Percentiles rank a stretch among this genome's conserved stretches.
These are phyloP conservation scores for Tulasnella sp. DNA, from an alignment of 768 basidiomycete genomes.

Conservation along the genomic window DNA sequence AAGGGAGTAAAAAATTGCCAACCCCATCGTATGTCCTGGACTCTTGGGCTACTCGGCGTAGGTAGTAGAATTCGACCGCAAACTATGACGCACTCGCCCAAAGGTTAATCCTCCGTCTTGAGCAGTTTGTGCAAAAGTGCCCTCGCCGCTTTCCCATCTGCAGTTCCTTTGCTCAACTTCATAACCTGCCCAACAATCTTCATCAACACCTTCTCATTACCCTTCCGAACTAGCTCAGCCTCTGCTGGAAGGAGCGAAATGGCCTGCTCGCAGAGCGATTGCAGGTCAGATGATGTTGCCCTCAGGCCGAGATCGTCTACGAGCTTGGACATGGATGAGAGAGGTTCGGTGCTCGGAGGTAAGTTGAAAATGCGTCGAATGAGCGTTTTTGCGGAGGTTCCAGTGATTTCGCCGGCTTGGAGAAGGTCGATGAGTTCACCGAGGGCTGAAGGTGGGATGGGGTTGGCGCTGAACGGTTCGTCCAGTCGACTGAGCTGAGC, in stretches of 20 bases:
- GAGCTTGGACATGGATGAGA: conserved; percentile 40
- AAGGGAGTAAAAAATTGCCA: neutral
- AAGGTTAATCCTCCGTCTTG: neutral
- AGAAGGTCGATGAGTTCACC: conserved; percentile 77
- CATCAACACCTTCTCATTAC: conserved; percentile 73
- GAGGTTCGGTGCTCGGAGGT: conserved; percentile 47
- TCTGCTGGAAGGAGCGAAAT: conserved; percentile 65
- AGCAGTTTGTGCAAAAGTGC: conserved; percentile 40
- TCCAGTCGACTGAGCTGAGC: conserved; percentile 66
- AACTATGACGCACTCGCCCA: too few relatives aligned
- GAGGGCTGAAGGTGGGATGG: conserved; percentile 59
- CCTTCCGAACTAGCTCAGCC: conserved; percentile 57
- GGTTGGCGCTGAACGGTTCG: conserved; percentile 54
- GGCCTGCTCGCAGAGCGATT: conserved; percentile 56
- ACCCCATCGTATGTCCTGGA: neutral
- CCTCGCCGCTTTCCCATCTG: conserved; percentile 62
- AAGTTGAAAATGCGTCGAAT: conserved; percentile 55
- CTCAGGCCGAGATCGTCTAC: conserved; percentile 48
- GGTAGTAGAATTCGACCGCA: neutral
- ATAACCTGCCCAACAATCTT: conserved; percentile 82
- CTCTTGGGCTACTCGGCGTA: neutral
- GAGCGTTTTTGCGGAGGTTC: conserved; percentile 39
- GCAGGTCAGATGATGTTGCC: conserved; percentile 42
- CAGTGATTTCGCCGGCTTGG: conserved; percentile 59
- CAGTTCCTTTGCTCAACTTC: conserved; percentile 72